These are phyloP conservation scores for Komagataella ulmi DNA, from an alignment of 805 yeast genomes.

Conservation along the genomic window DNA sequence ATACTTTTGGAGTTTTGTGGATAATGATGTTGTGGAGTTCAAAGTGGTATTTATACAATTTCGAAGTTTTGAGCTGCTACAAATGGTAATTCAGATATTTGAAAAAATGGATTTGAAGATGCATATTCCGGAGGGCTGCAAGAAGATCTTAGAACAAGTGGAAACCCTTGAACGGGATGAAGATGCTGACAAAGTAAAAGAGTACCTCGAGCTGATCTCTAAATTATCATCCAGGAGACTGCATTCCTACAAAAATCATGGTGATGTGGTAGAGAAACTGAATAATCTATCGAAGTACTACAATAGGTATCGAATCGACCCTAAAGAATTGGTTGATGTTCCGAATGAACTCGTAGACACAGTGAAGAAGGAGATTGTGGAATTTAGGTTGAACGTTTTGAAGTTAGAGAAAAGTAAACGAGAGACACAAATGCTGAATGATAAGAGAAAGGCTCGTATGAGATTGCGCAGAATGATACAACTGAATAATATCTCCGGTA, in stretches of 20 bases:
- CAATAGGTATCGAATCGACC: conserved; percentile 35
- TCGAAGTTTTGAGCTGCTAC: background rate
- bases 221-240: background rate
- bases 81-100: background rate
- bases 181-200: background rate
- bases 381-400: conserved; percentile 41
- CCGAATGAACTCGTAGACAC: conserved; percentile 38
- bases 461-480: conserved; percentile 29
- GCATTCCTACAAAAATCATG: background rate
- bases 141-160: conserved; percentile 1
- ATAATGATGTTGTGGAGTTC: conserved; percentile 6
- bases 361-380: conserved; percentile 39
- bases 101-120: background rate
- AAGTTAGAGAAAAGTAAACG: conserved; percentile 38
- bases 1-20: conserved; percentile 13
- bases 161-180: background rate
- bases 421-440: conserved; percentile 31
- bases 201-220: background rate
- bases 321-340: conserved; percentile 41
- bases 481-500: conserved; percentile 5
- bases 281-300: conserved; percentile 6
- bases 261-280: conserved; percentile 5
- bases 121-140: background rate
- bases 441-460: conserved; percentile 32
- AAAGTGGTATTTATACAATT: conserved; percentile 14